phyloP scores from a whole-genome alignment of 2,329 filamentous ascomycete genomes.

The Penicillium thymicola region DNA sequence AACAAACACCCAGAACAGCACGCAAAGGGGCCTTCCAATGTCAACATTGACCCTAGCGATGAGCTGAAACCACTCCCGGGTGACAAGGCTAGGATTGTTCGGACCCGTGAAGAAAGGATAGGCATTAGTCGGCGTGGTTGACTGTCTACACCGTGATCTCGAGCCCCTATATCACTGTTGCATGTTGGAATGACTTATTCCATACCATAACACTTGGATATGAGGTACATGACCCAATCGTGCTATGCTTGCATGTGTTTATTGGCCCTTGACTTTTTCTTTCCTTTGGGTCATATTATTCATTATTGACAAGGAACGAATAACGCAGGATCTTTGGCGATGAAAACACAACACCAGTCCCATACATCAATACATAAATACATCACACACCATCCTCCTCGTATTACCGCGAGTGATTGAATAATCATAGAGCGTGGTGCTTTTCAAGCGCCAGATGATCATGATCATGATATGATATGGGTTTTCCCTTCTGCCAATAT shows the following conservation, averaged over 20 bases:
- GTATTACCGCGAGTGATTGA: background rate
- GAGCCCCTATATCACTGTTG: background rate
- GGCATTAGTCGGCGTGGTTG: constrained; percentile 32
- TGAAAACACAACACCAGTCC: background rate
- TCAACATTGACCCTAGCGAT: constrained; percentile 46
- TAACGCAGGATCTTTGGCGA: background rate
- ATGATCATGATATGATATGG: background rate
- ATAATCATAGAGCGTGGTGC: background rate
- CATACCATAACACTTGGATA: background rate
- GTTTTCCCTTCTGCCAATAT: background rate
- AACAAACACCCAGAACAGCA: constrained; percentile 23
- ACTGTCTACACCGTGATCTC: background rate
- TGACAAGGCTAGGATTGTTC: constrained; percentile 48
- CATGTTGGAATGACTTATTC: background rate
- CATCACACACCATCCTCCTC: background rate
- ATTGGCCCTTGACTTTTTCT: background rate
- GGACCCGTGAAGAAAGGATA: constrained; percentile 47
- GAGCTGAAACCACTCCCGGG: constrained; percentile 50
- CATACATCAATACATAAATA: background rate
- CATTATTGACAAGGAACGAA: background rate
- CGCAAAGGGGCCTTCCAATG: constrained; percentile 22
- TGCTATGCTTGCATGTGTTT: background rate
- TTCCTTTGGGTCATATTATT: background rate
- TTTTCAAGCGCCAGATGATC: background rate
- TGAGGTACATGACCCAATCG: background rate